Base-by-base conservation (phyloP, 768 basidiomycete species). In the Dioszegia crocea region DNA sequence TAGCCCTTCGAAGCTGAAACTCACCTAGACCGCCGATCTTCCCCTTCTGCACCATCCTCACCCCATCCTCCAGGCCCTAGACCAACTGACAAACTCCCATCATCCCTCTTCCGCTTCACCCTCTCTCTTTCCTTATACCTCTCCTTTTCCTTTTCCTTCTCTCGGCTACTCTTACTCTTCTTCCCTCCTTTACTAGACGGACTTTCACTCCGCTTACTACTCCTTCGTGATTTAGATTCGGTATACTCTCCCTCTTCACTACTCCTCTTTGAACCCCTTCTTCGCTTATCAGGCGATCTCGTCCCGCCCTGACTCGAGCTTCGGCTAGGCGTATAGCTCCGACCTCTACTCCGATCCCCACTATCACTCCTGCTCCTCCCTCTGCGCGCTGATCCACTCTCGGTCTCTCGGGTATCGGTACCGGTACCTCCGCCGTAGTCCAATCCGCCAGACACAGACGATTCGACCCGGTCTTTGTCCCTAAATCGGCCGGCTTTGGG, bases 401-500 rank as follows among this genome's bases (percentile, higher is more conserved):
- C 63, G 12, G 55, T 46, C 33, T 30, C 44, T 12, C 50, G 41
- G 21, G 33, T 14, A 4, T 61, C 61, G 12, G 23, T 26, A 29
- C 47, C 47, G 17, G 27, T 62, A n/a, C 71, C 51, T 19, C 43
- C 66, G 10, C 71, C 71, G 33, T 74, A 74, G 39, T 74, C 72
- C 14, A 74, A 53, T 0, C 60, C 44, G 16, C 57, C 60, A 2
- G 65, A 62, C 12, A 59, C 43, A 2, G 59, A 41, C 10, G 49
- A 49, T 21, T 70, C 69, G 30, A 71, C 72, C 2, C 62, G 55
- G 53, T 74, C 72, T 46, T 74, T 74, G 43, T 74, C 72, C 44
- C 57, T 59, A 62, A 74, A 74, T 56, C 72, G 63, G 26, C 72
- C 72, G 29, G 69, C 72, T 61, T 74, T 74, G 39, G 72, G 72